phyloP scores from a whole-genome alignment of 2,329 filamentous ascomycete genomes.

The Colletotrichum falcatum region DNA sequence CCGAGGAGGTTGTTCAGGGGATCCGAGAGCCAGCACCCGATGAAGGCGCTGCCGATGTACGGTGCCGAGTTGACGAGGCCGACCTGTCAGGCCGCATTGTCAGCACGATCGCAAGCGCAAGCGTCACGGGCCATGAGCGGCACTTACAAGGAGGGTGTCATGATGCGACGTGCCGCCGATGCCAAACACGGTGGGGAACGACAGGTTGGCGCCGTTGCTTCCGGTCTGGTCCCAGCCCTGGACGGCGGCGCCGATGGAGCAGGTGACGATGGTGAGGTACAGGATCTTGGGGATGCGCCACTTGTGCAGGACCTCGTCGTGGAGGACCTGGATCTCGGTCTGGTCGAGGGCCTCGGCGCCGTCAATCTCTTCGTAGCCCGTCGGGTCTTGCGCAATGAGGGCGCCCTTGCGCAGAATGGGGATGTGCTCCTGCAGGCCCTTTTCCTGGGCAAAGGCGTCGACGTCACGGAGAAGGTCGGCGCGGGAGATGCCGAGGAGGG shows the following conservation, averaged over 20 bases:
- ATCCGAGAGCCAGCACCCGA: slow-evolving; percentile 80
- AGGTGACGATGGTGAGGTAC: slow-evolving; percentile 63
- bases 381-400: slow-evolving; percentile 65
- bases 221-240: slow-evolving; percentile 64
- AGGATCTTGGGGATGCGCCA: slow-evolving; percentile 63
- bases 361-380: slow-evolving; percentile 59
- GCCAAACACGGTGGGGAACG: slow-evolving; percentile 58
- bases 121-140: background rate
- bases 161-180: slow-evolving; percentile 59
- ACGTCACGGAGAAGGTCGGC: slow-evolving; percentile 64
- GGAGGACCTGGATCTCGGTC: slow-evolving; percentile 55
- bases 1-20: slow-evolving; percentile 73
- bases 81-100: slow-evolving; percentile 67
- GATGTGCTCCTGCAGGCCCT: slow-evolving; percentile 59
- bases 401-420: slow-evolving; percentile 61
- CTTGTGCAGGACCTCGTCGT: slow-evolving; percentile 59
- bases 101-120: slow-evolving; percentile 39
- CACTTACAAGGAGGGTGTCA: slow-evolving; percentile 56
- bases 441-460: slow-evolving; percentile 62
- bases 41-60: slow-evolving; percentile 57
- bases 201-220: slow-evolving; percentile 61
- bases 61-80: slow-evolving; percentile 68
- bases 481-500: slow-evolving; percentile 58
- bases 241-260: slow-evolving; percentile 65
- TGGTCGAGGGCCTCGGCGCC: slow-evolving; percentile 54